Conservation (phyloP, 495 filamentous ascomycete species). For the Cairneyella variabilis region DNA sequence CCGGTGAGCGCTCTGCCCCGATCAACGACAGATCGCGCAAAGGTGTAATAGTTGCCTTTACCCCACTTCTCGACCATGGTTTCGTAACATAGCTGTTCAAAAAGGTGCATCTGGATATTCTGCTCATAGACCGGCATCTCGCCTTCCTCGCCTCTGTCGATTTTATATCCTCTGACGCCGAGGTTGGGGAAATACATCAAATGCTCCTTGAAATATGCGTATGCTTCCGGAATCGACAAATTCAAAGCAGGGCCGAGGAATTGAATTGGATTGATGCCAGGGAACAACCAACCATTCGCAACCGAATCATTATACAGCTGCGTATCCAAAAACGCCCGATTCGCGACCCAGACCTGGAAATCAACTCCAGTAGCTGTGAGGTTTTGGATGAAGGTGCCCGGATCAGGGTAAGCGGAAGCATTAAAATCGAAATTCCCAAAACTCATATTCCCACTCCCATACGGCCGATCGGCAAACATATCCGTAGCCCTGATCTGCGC, state of each 20-base stretch:
- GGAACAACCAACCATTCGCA: conserved; percentile 26
- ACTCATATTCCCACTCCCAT: conserved; percentile 28
- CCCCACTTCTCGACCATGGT: conserved; percentile 30
- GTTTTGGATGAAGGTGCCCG: conserved; percentile 26
- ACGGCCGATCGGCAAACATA: conserved; percentile 31
- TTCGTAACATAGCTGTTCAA: conserved; percentile 28
- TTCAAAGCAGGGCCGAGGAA: conserved; percentile 30
- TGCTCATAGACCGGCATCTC: conserved; percentile 32
- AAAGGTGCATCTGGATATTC: conserved; percentile 30
- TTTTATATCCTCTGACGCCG: conserved; percentile 33
- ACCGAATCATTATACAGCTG: conserved; percentile 23
- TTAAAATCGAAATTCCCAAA: conserved; percentile 34
- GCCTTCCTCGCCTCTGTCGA: conserved; percentile 32
- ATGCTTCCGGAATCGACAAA: conserved; percentile 31
- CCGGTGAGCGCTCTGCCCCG: conserved; percentile 20
- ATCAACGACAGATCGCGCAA: conserved; percentile 29
- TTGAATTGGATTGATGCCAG: conserved; percentile 17
- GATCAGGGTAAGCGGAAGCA: conserved; percentile 26
- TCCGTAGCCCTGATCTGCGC: conserved; percentile 27
- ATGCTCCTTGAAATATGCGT: conserved; percentile 28
- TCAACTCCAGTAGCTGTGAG: conserved; percentile 26
- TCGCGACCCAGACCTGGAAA: conserved; percentile 32
- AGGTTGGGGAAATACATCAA: conserved; percentile 26
- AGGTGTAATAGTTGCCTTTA: conserved; percentile 27
- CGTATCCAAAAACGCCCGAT: conserved; percentile 26